Percentiles rank a stretch among this genome's conserved stretches.
Evolutionary conservation across 345 rosid genomes (phyloP).

Genomic region (Syzygium grande): DNA sequence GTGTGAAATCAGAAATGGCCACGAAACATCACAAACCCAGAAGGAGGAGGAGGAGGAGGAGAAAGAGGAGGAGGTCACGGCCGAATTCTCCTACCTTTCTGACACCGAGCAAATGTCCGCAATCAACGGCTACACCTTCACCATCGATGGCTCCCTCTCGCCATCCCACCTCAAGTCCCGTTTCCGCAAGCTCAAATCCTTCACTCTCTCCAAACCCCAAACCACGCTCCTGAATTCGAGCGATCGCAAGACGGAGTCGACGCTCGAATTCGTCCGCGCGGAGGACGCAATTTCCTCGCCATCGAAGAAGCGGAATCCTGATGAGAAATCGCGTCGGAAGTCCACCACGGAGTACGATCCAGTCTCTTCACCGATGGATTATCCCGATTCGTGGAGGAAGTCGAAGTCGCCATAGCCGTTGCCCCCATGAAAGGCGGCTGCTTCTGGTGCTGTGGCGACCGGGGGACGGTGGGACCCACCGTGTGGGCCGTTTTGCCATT

Average conservation of each 20-base stretch:
- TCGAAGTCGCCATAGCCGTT: no score
- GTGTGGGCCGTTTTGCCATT: no score
- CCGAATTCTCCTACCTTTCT: no score
- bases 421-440: no score
- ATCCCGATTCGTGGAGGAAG: slow-evolving; percentile 17
- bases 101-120: slow-evolving; percentile 45
- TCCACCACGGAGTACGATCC: not conserved
- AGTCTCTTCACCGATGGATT: not conserved
- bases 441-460: not conserved
- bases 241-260: no score
- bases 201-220: slow-evolving; percentile 21
- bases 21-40: no score
- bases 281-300: no score
- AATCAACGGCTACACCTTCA: slow-evolving; percentile 45
- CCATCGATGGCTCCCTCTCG: slow-evolving; percentile 29
- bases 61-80: not conserved
- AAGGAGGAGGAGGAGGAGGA: slow-evolving; percentile 5
- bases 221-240: not conserved
- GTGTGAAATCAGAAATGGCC: no score
- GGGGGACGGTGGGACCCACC: not conserved
- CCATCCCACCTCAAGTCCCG: slow-evolving; percentile 61
- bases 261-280: no score
- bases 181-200: slow-evolving; percentile 44
- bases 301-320: not conserved
- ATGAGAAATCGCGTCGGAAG: slow-evolving; percentile 1